Evolutionary conservation across 768 basidiomycete species (phyloP).

Genomic region (Psilocybe subaeruginosa): DNA sequence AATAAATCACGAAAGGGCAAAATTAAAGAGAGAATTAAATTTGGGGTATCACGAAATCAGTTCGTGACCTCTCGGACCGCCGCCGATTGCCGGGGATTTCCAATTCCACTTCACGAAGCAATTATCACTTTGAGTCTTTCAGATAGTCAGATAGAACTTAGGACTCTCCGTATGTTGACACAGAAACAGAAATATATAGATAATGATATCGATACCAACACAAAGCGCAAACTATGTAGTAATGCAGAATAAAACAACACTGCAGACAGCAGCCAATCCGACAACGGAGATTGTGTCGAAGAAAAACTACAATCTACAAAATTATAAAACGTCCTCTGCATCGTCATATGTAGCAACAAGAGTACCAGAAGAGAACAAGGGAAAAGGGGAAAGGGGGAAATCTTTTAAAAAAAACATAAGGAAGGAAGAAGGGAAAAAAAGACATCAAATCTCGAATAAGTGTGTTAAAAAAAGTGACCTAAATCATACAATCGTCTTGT

Average conservation of each 20-base stretch:
- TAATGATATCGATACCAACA: constrained; percentile 15
- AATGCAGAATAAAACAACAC: constrained; percentile 7
- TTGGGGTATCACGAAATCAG: constrained; percentile 7
- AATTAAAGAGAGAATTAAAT: not conserved
- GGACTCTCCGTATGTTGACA: not conserved
- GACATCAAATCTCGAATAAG: constrained; percentile 22
- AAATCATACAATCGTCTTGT: constrained; percentile 29
- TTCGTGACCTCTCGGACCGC: not conserved
- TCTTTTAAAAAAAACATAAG: not conserved
- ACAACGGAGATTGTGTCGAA: constrained; percentile 3
- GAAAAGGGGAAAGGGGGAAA: not conserved
- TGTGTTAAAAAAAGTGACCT: constrained; percentile 19
- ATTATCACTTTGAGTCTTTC: not conserved
- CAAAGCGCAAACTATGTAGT: not conserved
- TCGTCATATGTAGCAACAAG: not conserved
- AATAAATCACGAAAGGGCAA: not conserved
- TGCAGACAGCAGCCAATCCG: constrained; percentile 8
- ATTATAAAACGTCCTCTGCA: constrained; percentile 6
- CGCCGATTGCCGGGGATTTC: constrained; percentile 10
- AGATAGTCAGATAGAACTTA: no score
- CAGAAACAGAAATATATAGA: constrained; percentile 20
- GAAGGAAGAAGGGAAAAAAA: constrained; percentile 6
- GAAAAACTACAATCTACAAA: constrained; percentile 11
- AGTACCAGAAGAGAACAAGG: not conserved
- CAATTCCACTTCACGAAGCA: not conserved